Evolutionary conservation across 139 green algal species (phyloP), one percentile per base, ranked within the genome.

Genomic region (Micromonas commoda): DNA sequence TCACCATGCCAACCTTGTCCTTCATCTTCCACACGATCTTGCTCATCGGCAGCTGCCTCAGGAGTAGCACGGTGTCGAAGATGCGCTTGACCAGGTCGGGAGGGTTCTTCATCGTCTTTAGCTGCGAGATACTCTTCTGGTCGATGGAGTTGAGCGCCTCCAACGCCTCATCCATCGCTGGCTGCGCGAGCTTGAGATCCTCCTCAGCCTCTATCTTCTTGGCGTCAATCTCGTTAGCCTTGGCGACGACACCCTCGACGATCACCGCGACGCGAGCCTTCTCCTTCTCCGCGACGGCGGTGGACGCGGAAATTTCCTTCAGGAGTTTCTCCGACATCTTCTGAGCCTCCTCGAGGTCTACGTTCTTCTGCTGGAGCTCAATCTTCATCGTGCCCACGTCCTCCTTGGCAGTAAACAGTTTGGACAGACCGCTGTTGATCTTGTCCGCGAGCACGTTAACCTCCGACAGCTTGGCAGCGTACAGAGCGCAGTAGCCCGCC

Each of bases 41-140:
- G 89, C 67, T 97, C 92, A 83, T 97, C 90, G 54, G 87, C 82
- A 68, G 83, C 77, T 95, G 89, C 78, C 95, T 85, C 82, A 95
- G 83, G 74, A 93, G 91, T 71, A 96, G 85, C 34, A 93, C 81
- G 24, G 94, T 90, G 1, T 90, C 91, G 6, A 89, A 93, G 81
- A 96, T 89, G 81, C 95, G 90, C 68, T 95, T 90, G 63, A 96
- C 91, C 28, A 91, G 77, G 28, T 91, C 78, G 73, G 91, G 89
- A n/a, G 91, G 91, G 79, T 96, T 96, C 29, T 88, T 85, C 77
- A 94, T 95, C 34, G 89, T 93, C 3, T 88, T 78, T 51, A 96
- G 93, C 83, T 94, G 91, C 0, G 87, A 94, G 82, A 96, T 96
- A 69, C 95, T 89, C 65, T 96, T 89, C 85, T 88, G 91, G 73